A percentile compares a stretch with the other conserved stretches of the same genome.
These are phyloP conservation scores for Nitzschia sp. DNA, from an alignment of 108 stramenopile species.

Conservation along the genomic window DNA sequence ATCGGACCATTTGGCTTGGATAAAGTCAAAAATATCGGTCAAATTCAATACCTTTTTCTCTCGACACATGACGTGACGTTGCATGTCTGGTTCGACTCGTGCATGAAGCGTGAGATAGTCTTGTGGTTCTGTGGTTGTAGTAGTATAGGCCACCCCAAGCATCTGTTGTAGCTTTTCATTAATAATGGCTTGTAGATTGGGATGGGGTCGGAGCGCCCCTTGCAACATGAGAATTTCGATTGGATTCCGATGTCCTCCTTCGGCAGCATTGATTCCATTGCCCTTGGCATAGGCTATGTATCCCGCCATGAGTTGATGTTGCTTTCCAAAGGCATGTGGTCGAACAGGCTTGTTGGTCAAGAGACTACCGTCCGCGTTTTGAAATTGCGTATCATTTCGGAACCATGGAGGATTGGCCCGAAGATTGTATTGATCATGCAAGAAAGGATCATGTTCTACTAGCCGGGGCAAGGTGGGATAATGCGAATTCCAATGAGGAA, in stretches of 20 bases:
- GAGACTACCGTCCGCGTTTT: neutral
- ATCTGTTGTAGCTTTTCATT: neutral
- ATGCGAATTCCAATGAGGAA: constrained; percentile 33
- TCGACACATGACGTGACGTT: constrained; percentile 21
- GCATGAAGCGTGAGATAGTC: constrained; percentile 42
- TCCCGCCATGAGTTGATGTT: neutral
- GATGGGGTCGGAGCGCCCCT: constrained; percentile 38
- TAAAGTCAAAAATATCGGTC: constrained; percentile 25
- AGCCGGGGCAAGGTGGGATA: constrained; percentile 17
- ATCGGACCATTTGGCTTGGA: constrained; percentile 22
- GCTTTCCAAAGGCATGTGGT: constrained; percentile 9
- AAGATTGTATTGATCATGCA: constrained; percentile 25
- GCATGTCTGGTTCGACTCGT: constrained; percentile 50
- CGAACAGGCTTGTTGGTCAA: neutral
- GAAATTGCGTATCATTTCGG: neutral
- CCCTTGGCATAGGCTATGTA: constrained; percentile 22
- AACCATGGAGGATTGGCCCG: neutral
- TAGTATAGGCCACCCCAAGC: neutral
- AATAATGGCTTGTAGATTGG: constrained; percentile 4
- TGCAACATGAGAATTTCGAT: constrained; percentile 32
- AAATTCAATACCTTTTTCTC: constrained; percentile 30
- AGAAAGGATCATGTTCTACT: constrained; percentile 12
- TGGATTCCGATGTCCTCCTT: constrained; percentile 2
- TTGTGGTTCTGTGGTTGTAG: neutral
- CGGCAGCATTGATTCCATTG: neutral